A percentile compares a stretch with the other conserved stretches of the same genome.
Evolutionary conservation across 768 basidiomycete species (phyloP).

Genomic region (Galerina sulciceps): DNA sequence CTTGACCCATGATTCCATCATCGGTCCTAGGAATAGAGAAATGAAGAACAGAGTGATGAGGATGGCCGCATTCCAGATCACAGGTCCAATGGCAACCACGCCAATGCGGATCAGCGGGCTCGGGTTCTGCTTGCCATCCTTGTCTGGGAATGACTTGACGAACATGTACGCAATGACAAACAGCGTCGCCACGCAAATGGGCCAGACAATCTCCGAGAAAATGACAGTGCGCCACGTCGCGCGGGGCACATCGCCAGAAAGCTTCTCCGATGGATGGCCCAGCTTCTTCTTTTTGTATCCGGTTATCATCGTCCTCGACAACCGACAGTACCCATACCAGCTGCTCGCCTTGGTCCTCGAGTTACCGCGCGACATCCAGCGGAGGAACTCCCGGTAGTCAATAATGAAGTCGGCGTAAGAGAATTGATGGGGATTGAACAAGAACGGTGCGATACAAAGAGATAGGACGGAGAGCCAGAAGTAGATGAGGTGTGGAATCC

Average conservation of each 20-base stretch:
- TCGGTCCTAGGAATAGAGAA: slow-evolving; percentile 91
- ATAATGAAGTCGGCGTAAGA: slow-evolving; percentile 96
- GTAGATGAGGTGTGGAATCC: slow-evolving; percentile 95
- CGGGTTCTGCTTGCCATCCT: slow-evolving; percentile 65
- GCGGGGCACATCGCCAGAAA: slow-evolving; percentile 92
- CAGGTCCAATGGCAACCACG: slow-evolving; percentile 87
- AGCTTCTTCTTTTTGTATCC: slow-evolving; percentile 99
- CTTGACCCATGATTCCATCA: slow-evolving; percentile 82
- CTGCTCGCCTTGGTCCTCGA: slow-evolving; percentile 95
- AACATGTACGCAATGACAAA: slow-evolving; percentile 91
- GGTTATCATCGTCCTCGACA: slow-evolving; percentile 96
- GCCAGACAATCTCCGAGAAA: slow-evolving; percentile 82
- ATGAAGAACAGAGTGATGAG: slow-evolving; percentile 86
- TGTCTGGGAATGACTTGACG: slow-evolving; percentile 86
- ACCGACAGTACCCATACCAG: slow-evolving; percentile 99
- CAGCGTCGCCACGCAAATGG: slow-evolving; percentile 73
- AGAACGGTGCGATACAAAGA: slow-evolving; percentile 94
- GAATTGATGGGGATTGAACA: slow-evolving; percentile 99
- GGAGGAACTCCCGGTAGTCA: slow-evolving; percentile 96
- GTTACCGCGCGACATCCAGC: slow-evolving; percentile 99
- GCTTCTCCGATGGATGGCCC: slow-evolving; percentile 96
- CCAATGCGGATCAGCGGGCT: slow-evolving; percentile 89
- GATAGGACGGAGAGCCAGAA: slow-evolving; percentile 98
- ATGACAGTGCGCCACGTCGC: slow-evolving; percentile 87
- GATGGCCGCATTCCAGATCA: slow-evolving; percentile 93